These are phyloP conservation scores for Trypanosoma avium DNA, from an alignment of 208 protist species.

Conservation along the genomic window DNA sequence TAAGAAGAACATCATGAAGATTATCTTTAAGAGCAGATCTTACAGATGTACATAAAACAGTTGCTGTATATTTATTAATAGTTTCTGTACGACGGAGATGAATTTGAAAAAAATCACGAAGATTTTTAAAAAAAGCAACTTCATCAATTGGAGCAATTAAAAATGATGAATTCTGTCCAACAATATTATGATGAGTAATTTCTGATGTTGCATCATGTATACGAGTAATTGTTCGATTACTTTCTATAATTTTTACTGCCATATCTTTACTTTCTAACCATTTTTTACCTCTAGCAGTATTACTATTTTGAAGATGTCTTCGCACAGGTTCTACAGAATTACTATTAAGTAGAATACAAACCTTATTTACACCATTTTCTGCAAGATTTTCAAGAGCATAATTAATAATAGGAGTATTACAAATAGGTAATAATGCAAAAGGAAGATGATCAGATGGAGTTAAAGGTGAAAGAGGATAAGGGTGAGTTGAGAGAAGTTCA, in stretches of 20 bases:
- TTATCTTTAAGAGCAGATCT: constrained; percentile 42
- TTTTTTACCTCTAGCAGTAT: constrained; percentile 55
- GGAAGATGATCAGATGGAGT: constrained; percentile 53
- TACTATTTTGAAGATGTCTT: constrained; percentile 51
- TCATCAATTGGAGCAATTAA: constrained; percentile 79
- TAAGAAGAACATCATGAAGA: constrained; percentile 67
- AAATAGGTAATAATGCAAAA: constrained; percentile 78
- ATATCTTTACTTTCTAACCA: constrained; percentile 73
- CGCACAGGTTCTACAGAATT: constrained; percentile 43
- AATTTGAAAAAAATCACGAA: constrained; percentile 53
- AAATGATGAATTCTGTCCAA: constrained; percentile 72
- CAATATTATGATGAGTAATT: constrained; percentile 74
- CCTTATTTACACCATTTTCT: constrained; percentile 70
- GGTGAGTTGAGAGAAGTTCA: constrained; percentile 40
- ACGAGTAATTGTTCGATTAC: constrained; percentile 43
- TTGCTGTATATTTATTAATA: constrained; percentile 77
- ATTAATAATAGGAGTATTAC: constrained; percentile 87
- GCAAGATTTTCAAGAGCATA: constrained; percentile 87
- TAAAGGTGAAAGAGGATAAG: constrained; percentile 62
- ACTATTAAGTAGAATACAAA: constrained; percentile 63
- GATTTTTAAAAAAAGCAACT: constrained; percentile 59
- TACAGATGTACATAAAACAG: constrained; percentile 73
- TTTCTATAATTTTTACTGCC: constrained; percentile 64
- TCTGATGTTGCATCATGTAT: constrained; percentile 58
- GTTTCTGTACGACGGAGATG: constrained; percentile 64